These are phyloP conservation scores for Blattamonas nauphoetae DNA, from an alignment of 78 protist species.

Conservation along the genomic window DNA sequence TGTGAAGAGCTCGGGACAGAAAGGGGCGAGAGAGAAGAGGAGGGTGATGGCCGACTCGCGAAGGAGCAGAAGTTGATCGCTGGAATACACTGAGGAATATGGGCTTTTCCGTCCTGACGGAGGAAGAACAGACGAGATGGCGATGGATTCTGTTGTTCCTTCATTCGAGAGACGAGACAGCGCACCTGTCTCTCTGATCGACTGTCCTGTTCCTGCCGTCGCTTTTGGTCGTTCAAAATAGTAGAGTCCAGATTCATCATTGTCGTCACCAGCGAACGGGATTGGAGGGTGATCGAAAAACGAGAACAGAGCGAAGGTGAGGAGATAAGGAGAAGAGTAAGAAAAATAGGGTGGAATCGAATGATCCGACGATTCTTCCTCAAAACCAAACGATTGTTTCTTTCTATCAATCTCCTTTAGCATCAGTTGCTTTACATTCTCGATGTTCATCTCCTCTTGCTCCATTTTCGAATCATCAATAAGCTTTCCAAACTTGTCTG, in stretches of 20 bases:
- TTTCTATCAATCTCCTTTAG: background rate
- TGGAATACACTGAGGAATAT: too few species aligned
- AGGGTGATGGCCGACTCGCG: background rate
- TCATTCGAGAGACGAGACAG: background rate
- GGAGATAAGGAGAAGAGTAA: too few species aligned
- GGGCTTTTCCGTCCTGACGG: too few species aligned
- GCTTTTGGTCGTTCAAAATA: background rate
- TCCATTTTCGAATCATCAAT: too few species aligned
- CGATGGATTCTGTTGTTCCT: background rate
- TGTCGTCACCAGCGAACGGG: background rate
- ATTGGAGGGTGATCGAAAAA: too few species aligned
- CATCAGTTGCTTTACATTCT: background rate
- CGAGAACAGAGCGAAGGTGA: too few species aligned
- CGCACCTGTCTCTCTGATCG: background rate
- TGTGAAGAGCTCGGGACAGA: background rate
- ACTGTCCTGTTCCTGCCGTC: background rate
- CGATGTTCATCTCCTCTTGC: background rate
- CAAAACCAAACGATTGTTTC: too few species aligned
- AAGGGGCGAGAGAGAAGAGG: background rate
- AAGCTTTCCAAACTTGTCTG: too few species aligned
- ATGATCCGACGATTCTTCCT: too few species aligned
- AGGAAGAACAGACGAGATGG: background rate
- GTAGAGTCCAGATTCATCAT: background rate
- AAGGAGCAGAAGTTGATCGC: background rate
- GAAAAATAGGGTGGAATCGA: too few species aligned